Percentiles rank a stretch among this genome's conserved stretches.
Conservation (phyloP, 2,329 filamentous ascomycete genomes). For the Alternaria burnsii region DNA sequence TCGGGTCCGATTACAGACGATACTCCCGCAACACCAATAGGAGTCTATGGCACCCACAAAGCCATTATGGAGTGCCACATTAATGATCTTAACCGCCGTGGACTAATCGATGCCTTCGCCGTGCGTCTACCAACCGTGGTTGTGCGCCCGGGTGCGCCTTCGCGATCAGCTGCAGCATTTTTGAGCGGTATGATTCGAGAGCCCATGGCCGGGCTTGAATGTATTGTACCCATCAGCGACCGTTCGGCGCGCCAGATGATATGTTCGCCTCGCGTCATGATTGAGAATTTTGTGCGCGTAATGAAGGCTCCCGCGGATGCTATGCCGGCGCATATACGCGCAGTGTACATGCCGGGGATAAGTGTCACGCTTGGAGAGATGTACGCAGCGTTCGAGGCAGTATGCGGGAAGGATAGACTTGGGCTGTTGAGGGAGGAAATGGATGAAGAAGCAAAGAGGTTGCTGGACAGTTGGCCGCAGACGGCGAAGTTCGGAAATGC, state of each 20-base stretch:
- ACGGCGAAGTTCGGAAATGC: slow-evolving; percentile 4
- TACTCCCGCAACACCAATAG: slow-evolving; percentile 59
- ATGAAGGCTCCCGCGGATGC: slow-evolving; percentile 57
- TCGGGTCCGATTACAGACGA: slow-evolving; percentile 49
- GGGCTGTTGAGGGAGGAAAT: slow-evolving; percentile 55
- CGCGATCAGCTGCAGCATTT: slow-evolving; percentile 66
- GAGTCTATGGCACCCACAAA: slow-evolving; percentile 68
- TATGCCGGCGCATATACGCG: slow-evolving; percentile 43
- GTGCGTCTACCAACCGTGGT: slow-evolving; percentile 67
- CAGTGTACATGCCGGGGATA: slow-evolving; percentile 58
- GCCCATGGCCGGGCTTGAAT: slow-evolving; percentile 55
- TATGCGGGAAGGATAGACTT: slow-evolving; percentile 60
- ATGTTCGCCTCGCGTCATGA: slow-evolving; percentile 62
- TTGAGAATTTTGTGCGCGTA: slow-evolving; percentile 61
- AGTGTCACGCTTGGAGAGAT: slow-evolving; percentile 62
- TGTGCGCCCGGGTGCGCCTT: slow-evolving; percentile 65
- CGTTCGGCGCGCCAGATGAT: slow-evolving; percentile 61
- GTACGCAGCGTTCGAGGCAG: slow-evolving; percentile 61
- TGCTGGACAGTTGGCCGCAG: slow-evolving; percentile 14
- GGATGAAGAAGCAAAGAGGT: slow-evolving; percentile 11
- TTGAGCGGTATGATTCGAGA: slow-evolving; percentile 70
- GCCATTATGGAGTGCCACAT: slow-evolving; percentile 65
- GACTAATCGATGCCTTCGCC: slow-evolving; percentile 63
- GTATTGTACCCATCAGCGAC: slow-evolving; percentile 55
- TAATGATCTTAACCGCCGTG: slow-evolving; percentile 67